phyloP scores from a whole-genome alignment of 257 asterid species.

The Plectranthus barbatus region DNA sequence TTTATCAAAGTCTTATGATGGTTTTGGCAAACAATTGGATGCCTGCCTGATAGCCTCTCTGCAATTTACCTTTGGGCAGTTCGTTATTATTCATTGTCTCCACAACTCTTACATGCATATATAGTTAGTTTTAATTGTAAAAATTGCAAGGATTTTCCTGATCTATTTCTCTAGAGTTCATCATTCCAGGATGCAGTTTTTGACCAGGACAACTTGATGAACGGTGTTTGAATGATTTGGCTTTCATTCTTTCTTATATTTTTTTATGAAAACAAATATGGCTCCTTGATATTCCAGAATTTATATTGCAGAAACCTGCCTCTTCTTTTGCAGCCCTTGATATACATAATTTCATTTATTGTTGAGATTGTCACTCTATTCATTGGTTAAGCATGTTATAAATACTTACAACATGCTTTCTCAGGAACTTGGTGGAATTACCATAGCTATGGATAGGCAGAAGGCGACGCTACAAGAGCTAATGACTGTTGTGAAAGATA shows the following conservation, averaged over 20 bases:
- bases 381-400: not conserved
- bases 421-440: conserved; percentile 91
- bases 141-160: not conserved
- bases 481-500: conserved; percentile 71
- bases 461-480: conserved; percentile 74
- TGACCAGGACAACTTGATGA: not conserved
- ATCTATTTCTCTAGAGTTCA: conserved; percentile 1
- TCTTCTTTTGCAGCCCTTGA: too few relatives aligned
- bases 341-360: too few relatives aligned
- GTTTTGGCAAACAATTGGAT: conserved; percentile 1
- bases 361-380: not conserved
- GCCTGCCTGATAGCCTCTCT: not conserved
- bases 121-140: not conserved
- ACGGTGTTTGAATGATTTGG: not conserved
- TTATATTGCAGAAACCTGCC: not conserved
- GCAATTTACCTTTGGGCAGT: not conserved
- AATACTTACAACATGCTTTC: not conserved
- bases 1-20: not conserved
- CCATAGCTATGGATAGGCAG: conserved; percentile 77
- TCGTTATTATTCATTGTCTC: not conserved
- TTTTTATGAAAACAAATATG: not conserved
- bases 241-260: not conserved
- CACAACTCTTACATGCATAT: not conserved
- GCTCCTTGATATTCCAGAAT: not conserved
- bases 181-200: conserved; percentile 2